Base-by-base conservation (phyloP, 2,329 filamentous ascomycete species). In the Neonectria coccinea region DNA sequence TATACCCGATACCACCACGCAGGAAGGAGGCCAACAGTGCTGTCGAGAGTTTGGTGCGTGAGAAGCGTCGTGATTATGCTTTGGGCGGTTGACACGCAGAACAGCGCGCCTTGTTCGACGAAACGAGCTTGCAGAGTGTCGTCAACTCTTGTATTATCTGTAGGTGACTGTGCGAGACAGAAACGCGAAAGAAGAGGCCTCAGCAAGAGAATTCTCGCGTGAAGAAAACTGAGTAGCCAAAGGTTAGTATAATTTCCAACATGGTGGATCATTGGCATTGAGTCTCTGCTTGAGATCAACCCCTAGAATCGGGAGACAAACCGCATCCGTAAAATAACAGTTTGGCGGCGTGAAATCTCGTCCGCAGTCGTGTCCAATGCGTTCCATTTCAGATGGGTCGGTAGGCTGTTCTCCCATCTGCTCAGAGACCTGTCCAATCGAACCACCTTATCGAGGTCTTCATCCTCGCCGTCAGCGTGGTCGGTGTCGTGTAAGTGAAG, bases 1-100 rank as follows among this genome's bases (percentile, higher is more conserved):
- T 78, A 80, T 0, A 80, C 71, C 1, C 78, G 69, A 47, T 81
- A 79, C 79, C 79, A 80, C 79, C 79, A 81, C 0, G 78, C 78
- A 2, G 78, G 79, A 0, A 80, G 66, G 0, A 79, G 66, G 0
- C 78, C 78, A 1, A 79, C 70, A 0, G 75, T 77, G 5, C 70
- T 73, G 7, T 80, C 76, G 6, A 69, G 62, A 0, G 69, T 66
- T n/a, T 77, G 76, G 44, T 79, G 72, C 12, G 74, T 57, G 1
- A 74, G 67, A 1, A 80, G 70, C 1, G 71, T 67, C 0, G 73
- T 59, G 12, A 81, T 78, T 9, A 79, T 74, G 1, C 70, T 69
- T 18, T 78, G 76, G 0, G 79, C 76, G 0, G 73, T 78, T 0
- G 72, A 69, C 4, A 80, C 75, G 57, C 79, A 81, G 4, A 79